phyloP scores from a whole-genome alignment of 208 protist species.

The Leishmania amazonensis region DNA sequence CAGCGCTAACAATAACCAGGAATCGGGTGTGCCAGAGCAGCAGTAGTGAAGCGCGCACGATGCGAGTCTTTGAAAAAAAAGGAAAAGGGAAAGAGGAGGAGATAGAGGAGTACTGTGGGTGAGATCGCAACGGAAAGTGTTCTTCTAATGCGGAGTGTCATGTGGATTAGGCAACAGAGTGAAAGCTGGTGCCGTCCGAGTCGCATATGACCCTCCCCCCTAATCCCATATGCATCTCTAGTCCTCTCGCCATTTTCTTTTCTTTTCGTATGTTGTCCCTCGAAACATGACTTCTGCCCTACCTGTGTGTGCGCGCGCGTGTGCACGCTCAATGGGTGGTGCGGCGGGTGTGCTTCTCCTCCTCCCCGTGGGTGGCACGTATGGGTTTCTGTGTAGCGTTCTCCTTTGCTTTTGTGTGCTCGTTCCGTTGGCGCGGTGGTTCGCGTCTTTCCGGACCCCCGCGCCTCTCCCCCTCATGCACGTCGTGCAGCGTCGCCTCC shows the following conservation, averaged over 20 bases:
- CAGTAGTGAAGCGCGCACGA: slow-evolving; percentile 2
- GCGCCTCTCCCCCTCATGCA: neutral
- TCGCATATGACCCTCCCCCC: neutral
- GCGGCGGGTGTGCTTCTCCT: neutral
- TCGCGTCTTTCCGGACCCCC: neutral
- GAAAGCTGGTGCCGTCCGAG: neutral
- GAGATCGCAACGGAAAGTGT: neutral
- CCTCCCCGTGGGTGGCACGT: neutral
- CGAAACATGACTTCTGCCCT: neutral
- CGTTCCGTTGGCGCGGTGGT: neutral
- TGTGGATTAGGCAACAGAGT: neutral
- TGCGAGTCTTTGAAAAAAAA: neutral
- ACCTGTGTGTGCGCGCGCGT: neutral
- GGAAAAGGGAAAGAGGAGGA: neutral
- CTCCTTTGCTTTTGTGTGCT: neutral
- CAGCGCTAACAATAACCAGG: slow-evolving; percentile 28
- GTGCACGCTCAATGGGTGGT: neutral
- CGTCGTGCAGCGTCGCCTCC: neutral
- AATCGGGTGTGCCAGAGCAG: slow-evolving; percentile 23
- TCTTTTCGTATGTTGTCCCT: neutral
- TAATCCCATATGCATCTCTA: neutral
- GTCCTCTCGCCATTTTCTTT: neutral
- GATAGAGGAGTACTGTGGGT: neutral
- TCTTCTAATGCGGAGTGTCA: neutral
- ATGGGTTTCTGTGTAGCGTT: neutral